Conservation (phyloP, 805 yeast genomes). For the Limtongia smithiae region DNA sequence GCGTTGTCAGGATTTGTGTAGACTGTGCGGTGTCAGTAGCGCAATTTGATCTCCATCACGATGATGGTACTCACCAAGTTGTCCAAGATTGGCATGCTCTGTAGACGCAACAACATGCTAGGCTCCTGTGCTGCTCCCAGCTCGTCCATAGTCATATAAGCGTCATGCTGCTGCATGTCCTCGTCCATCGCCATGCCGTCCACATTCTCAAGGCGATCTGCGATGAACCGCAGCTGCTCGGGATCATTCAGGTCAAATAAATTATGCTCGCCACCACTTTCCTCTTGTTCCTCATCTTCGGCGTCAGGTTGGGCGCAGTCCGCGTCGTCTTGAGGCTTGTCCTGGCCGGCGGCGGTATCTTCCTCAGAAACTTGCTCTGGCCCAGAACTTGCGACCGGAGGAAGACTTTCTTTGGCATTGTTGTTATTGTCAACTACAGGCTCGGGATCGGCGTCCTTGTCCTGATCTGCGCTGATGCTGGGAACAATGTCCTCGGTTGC, state of each 20-base stretch:
- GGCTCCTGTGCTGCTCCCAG: constrained; percentile 15
- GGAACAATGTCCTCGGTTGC: too few species aligned
- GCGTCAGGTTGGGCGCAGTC: not conserved
- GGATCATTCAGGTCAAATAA: constrained; percentile 31
- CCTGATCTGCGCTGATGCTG: too few species aligned
- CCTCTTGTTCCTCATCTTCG: not conserved
- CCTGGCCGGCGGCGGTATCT: too few species aligned
- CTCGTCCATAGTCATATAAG: constrained; percentile 7
- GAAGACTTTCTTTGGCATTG: too few species aligned
- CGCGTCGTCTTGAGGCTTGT: not conserved
- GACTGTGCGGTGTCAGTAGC: constrained; percentile 38
- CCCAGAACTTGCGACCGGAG: too few species aligned
- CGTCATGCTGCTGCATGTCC: constrained; percentile 1
- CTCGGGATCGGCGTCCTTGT: too few species aligned
- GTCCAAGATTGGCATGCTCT: constrained; percentile 63
- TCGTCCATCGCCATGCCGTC: constrained; percentile 42
- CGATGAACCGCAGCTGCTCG: constrained; percentile 33
- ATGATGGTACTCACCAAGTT: constrained; percentile 46
- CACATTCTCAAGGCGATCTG: constrained; percentile 31
- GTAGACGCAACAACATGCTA: constrained; percentile 15
- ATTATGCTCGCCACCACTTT: constrained; percentile 3
- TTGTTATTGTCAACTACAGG: too few species aligned
- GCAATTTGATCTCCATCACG: not conserved
- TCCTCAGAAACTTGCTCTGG: too few species aligned
- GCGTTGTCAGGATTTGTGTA: constrained; percentile 68